Conservation (phyloP, 352 stramenopile genomes). For the Phytopythium montanum region DNA sequence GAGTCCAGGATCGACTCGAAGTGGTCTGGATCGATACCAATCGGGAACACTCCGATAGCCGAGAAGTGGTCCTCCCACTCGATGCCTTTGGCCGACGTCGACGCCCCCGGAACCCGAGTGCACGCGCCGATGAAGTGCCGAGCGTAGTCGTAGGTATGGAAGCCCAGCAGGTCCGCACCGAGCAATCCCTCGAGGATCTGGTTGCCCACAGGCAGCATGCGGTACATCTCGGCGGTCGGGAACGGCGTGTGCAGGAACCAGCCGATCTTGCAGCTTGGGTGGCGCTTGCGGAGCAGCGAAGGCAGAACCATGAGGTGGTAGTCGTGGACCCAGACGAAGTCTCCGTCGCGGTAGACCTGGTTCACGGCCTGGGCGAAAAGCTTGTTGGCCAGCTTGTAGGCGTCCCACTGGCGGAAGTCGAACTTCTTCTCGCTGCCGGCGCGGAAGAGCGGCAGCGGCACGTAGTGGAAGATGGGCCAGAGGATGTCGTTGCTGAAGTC, state of each 20-base stretch:
- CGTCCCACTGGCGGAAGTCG: constrained; percentile 85
- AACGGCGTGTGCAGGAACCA: constrained; percentile 91
- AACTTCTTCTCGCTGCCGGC: constrained; percentile 90
- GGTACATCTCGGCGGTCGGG: constrained; percentile 83
- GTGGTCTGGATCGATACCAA: constrained; percentile 82
- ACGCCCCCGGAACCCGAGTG: constrained; percentile 63
- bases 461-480: constrained; percentile 92
- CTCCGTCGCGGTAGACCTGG: constrained; percentile 73
- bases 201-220: constrained; percentile 72
- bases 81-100: constrained; percentile 76
- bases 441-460: constrained; percentile 86
- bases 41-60: constrained; percentile 77
- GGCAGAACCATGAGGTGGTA: constrained; percentile 89
- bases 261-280: constrained; percentile 71
- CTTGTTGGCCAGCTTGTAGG: constrained; percentile 86
- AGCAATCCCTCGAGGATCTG: constrained; percentile 79
- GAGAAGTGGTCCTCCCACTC: constrained; percentile 81
- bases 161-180: constrained; percentile 76
- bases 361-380: constrained; percentile 77
- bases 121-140: constrained; percentile 83
- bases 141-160: constrained; percentile 88
- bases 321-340: constrained; percentile 89
- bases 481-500: constrained; percentile 91
- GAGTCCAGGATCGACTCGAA: constrained; percentile 63
- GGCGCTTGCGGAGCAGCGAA: constrained; percentile 65